A percentile compares a stretch with the other conserved stretches of the same genome.
Conservation (phyloP, 352 stramenopile species). For the Pythium periplocum region DNA sequence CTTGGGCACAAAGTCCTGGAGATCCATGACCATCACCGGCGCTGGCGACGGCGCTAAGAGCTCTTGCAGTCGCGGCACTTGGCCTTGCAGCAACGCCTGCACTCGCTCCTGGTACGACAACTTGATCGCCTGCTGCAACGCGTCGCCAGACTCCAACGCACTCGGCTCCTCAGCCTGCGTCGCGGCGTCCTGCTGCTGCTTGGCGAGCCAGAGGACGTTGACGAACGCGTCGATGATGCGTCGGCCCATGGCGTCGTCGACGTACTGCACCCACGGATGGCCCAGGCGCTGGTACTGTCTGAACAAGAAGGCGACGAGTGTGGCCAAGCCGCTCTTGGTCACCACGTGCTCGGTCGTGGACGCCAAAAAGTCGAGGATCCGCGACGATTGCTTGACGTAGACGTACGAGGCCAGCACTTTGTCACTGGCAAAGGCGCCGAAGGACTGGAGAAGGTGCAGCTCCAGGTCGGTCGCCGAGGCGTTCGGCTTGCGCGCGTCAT, state of each 20-base stretch:
- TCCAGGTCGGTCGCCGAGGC: conserved; percentile 33
- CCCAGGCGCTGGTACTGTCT: conserved; percentile 52
- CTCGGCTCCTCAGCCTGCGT: not conserved
- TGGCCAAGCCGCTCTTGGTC: conserved; percentile 29
- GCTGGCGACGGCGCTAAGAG: conserved; percentile 16
- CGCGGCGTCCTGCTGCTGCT: conserved; percentile 23
- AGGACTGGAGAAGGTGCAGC: conserved; percentile 49
- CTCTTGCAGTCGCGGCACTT: conserved; percentile 22
- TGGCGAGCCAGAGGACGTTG: conserved; percentile 38
- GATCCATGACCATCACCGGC: conserved; percentile 42
- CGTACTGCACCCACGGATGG: conserved; percentile 38
- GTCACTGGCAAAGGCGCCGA: conserved; percentile 32
- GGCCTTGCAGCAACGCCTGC: conserved; percentile 18
- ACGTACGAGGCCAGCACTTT: conserved; percentile 36
- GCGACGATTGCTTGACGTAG: conserved; percentile 43
- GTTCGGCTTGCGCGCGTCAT: not conserved
- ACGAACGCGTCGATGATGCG: conserved; percentile 56
- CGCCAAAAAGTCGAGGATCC: conserved; percentile 38
- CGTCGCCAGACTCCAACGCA: conserved; percentile 21
- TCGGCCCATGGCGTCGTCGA: conserved; percentile 58
- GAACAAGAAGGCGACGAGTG: conserved; percentile 42
- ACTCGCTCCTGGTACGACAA: conserved; percentile 54
- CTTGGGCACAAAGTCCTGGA: conserved; percentile 61
- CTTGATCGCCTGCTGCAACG: not conserved
- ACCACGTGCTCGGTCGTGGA: conserved; percentile 45